Evolutionary conservation across 2,329 filamentous ascomycete species (phyloP).

Genomic region (Scopulariopsis brevicaulis): DNA sequence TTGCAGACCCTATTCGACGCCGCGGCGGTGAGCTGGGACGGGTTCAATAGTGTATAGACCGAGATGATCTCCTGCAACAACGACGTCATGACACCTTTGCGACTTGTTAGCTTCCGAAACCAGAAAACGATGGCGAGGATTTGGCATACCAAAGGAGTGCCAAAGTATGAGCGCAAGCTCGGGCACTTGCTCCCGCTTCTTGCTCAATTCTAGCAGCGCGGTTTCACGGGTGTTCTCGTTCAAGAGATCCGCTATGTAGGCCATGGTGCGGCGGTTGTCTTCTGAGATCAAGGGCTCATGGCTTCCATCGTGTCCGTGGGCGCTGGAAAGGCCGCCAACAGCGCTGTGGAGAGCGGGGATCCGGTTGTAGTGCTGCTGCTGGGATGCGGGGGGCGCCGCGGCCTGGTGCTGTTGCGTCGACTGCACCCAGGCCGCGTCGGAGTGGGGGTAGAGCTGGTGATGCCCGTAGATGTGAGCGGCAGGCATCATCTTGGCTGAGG

Average conservation of each 20-base stretch:
- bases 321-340: conserved; percentile 22
- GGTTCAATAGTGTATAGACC: conserved; percentile 92
- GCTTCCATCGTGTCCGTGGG: conserved; percentile 40
- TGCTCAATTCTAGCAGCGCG: conserved; percentile 88
- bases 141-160: conserved; percentile 83
- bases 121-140: neutral
- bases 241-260: conserved; percentile 84
- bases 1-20: conserved; percentile 97
- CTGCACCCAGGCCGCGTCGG: conserved; percentile 56
- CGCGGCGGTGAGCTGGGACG: conserved; percentile 93
- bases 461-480: conserved; percentile 56
- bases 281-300: conserved; percentile 62
- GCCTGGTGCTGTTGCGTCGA: conserved; percentile 42
- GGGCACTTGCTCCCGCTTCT: conserved; percentile 96
- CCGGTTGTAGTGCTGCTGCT: conserved; percentile 48
- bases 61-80: conserved; percentile 97
- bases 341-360: conserved; percentile 17
- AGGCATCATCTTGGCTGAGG: conserved; percentile 41
- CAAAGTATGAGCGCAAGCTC: conserved; percentile 92
- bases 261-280: conserved; percentile 85
- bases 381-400: conserved; percentile 37
- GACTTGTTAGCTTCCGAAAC: neutral
- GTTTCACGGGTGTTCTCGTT: conserved; percentile 81
- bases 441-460: conserved; percentile 53
- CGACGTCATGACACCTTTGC: conserved; percentile 88